phyloP scores from a whole-genome alignment of 148 eudicot genomes.

The Rhododendron ferrugineum region DNA sequence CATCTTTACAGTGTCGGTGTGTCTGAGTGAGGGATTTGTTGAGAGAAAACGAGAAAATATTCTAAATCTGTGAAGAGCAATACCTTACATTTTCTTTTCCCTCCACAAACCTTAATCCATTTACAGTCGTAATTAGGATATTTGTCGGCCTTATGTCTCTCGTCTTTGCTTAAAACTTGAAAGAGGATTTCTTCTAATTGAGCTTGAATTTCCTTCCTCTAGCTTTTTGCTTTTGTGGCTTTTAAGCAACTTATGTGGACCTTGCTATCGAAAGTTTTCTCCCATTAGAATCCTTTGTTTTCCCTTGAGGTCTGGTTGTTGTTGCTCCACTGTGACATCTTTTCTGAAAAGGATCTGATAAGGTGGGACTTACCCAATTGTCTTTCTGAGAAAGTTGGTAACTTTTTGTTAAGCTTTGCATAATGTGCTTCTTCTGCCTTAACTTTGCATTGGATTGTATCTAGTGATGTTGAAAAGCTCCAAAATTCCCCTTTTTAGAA shows the following conservation, averaged over 20 bases:
- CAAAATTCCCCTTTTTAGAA: not conserved
- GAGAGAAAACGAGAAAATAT: not conserved
- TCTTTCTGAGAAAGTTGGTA: conserved; percentile 4
- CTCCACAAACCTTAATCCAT: not conserved
- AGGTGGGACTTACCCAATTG: conserved; percentile 3
- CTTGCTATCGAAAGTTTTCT: not conserved
- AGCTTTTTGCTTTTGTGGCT: not conserved
- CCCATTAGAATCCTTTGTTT: not conserved
- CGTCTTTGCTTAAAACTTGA: not conserved
- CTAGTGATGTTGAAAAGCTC: not conserved
- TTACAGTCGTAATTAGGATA: not conserved
- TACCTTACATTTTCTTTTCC: not conserved
- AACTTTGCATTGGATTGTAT: conserved; percentile 4
- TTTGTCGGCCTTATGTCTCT: not conserved
- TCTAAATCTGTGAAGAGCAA: not conserved
- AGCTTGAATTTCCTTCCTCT: not conserved
- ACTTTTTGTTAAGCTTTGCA: not conserved
- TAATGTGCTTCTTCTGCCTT: not conserved
- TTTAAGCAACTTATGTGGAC: conserved; percentile 6
- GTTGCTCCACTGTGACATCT: not conserved
- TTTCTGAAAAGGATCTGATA: not conserved
- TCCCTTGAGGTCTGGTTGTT: not conserved
- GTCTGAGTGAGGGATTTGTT: not conserved
- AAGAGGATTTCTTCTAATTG: not conserved
- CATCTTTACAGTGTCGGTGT: not conserved